Conservation (phyloP, 2,329 filamentous ascomycete species). For the Triangularia setosa region DNA sequence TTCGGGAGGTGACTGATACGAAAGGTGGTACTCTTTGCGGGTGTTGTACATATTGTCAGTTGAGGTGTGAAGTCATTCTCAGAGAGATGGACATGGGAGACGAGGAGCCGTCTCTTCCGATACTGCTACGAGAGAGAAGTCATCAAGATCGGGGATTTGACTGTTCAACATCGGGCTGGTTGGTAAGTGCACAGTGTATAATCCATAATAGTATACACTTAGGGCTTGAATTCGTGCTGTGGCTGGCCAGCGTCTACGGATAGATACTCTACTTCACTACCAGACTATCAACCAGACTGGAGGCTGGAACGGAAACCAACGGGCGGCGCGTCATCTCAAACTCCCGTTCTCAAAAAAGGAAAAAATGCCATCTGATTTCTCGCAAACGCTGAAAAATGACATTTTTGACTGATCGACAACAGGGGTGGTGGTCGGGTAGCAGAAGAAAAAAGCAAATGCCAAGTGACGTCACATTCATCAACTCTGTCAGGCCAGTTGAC, state of each 20-base stretch:
- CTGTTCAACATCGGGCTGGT: neutral
- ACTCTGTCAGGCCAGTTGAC: neutral
- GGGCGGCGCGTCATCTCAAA: neutral
- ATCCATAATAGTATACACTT: no score
- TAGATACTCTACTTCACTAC: no score
- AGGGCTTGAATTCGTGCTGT: neutral
- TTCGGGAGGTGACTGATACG: neutral
- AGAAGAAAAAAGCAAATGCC: neutral
- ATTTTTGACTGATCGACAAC: neutral
- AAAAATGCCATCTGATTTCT: constrained; percentile 3
- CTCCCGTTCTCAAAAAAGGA: neutral
- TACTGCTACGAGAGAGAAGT: neutral
- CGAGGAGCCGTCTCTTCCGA: neutral
- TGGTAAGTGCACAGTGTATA: no score
- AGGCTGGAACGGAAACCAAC: neutral
- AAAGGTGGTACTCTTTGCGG: neutral
- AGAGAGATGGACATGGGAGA: neutral
- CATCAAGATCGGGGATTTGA: neutral
- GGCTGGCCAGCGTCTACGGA: neutral
- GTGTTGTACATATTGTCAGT: neutral
- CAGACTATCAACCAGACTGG: neutral
- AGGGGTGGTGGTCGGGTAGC: neutral
- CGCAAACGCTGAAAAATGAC: neutral
- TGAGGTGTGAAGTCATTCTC: neutral
- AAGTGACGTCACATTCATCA: neutral